Conservation (phyloP, 2,329 filamentous ascomycete species). For the Claviceps lovelessii region DNA sequence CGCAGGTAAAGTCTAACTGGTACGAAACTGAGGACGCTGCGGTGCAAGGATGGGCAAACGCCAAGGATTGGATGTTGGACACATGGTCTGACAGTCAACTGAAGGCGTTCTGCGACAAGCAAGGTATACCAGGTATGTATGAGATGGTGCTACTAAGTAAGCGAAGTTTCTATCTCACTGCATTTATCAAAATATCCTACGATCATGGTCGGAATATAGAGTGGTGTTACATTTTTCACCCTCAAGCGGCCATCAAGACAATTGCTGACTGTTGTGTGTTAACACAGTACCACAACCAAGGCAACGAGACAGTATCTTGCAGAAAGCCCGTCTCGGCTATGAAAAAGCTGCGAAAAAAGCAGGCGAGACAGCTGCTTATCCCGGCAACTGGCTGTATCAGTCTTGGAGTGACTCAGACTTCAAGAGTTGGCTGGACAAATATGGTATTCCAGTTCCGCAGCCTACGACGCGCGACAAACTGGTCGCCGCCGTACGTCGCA, state of each 20-base stretch:
- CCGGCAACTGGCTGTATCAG: slow-evolving; percentile 86
- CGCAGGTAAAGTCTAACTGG: slow-evolving; percentile 60
- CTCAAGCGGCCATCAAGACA: not conserved
- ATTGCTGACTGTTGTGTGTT: not conserved
- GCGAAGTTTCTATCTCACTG: no score
- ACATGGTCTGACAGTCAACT: slow-evolving; percentile 90
- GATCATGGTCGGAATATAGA: not conserved
- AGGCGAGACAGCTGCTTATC: slow-evolving; percentile 71
- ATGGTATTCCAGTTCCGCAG: slow-evolving; percentile 76
- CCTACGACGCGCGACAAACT: slow-evolving; percentile 73
- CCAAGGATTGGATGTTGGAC: slow-evolving; percentile 88
- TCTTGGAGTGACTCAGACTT: slow-evolving; percentile 86
- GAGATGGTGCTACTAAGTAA: no score
- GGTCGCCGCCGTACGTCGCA: slow-evolving; percentile 78
- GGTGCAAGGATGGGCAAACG: slow-evolving; percentile 53
- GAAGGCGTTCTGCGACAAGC: slow-evolving; percentile 81
- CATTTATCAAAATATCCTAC: no score
- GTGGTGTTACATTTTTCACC: not conserved
- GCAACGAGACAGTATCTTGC: slow-evolving; percentile 67
- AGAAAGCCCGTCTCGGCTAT: slow-evolving; percentile 67
- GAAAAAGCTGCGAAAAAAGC: slow-evolving; percentile 58
- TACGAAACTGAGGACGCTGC: slow-evolving; percentile 67
- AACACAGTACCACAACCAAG: slow-evolving; percentile 62
- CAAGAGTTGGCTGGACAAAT: slow-evolving; percentile 83
- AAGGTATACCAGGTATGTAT: slow-evolving; percentile 55